These are phyloP conservation scores for Amanita jacksonii DNA, from an alignment of 768 basidiomycete genomes.

Conservation along the genomic window DNA sequence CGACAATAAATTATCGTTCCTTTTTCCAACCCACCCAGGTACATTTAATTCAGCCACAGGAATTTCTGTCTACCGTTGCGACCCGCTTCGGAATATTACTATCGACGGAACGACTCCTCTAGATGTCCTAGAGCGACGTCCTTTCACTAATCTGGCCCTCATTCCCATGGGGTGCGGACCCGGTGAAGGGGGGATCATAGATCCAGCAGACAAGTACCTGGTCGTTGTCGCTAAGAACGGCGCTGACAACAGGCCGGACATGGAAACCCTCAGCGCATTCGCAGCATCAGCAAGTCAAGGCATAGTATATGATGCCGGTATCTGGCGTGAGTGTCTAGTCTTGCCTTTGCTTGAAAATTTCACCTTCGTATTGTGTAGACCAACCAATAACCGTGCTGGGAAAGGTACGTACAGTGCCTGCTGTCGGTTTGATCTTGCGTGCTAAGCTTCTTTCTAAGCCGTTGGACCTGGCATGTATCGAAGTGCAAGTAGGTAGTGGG, in stretches of 20 bases:
- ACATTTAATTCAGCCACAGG: conserved; percentile 48
- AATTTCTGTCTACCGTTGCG: conserved; percentile 80
- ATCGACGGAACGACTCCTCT: conserved; percentile 45
- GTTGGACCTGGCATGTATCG: conserved; percentile 82
- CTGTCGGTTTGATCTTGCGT: conserved; percentile 3
- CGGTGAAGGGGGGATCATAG: conserved; percentile 33
- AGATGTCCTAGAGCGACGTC: conserved; percentile 79
- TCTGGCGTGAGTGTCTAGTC: conserved; percentile 73
- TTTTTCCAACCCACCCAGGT: conserved; percentile 55
- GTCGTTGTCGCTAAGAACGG: conserved; percentile 85
- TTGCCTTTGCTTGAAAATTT: not conserved
- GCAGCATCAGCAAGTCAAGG: conserved; percentile 75
- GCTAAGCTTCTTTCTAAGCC: conserved; percentile 41
- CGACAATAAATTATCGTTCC: conserved; percentile 82
- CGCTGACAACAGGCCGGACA: conserved; percentile 64
- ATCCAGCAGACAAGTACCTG: conserved; percentile 53
- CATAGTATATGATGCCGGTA: conserved; percentile 68
- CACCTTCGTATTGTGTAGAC: conserved; percentile 43
- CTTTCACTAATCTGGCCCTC: conserved; percentile 86
- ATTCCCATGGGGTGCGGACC: conserved; percentile 77
- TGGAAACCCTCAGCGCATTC: conserved; percentile 72
- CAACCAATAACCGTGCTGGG: conserved; percentile 85
- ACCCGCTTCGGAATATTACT: conserved; percentile 37
- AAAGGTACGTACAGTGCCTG: conserved; percentile 36
- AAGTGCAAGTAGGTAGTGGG: conserved; percentile 86